Evolutionary conservation across 2,329 filamentous ascomycete genomes (phyloP).

Genomic region (Calonectria pseudoreteaudii): DNA sequence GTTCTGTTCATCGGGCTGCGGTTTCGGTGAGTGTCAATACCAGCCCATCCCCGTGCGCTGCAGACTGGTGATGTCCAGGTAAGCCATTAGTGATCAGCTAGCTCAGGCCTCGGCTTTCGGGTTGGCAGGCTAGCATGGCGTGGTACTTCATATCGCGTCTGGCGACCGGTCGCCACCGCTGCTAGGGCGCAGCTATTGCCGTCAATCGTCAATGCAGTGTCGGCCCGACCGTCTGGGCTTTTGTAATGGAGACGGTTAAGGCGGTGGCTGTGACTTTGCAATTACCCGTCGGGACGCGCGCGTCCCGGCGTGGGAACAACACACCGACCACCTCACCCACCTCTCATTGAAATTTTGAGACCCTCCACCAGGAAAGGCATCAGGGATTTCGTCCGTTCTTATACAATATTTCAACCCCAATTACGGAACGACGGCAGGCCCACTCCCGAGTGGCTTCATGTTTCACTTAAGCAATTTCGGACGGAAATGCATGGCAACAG

Average conservation of each 20-base stretch:
- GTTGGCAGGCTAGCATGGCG: neutral
- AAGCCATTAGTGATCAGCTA: neutral
- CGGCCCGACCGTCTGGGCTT: neutral
- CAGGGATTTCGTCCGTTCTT: neutral
- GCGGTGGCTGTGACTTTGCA: neutral
- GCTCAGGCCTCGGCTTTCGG: neutral
- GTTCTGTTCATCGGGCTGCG: neutral
- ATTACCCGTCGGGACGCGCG: too few species aligned
- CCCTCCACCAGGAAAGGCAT: neutral
- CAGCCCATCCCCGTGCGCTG: neutral
- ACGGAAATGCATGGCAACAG: neutral
- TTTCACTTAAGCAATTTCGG: neutral
- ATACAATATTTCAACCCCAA: neutral
- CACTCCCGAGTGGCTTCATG: neutral
- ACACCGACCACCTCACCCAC: neutral
- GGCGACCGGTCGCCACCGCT: neutral
- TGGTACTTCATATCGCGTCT: neutral
- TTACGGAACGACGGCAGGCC: neutral
- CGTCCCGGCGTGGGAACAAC: too few species aligned
- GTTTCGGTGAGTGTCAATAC: neutral
- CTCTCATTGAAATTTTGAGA: neutral
- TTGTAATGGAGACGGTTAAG: neutral
- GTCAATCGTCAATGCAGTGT: neutral
- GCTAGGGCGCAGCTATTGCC: too few species aligned
- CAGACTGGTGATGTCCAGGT: neutral